These are phyloP conservation scores for Ophryocystis elektroscirrha DNA, from an alignment of 169 alveolate genomes.

Conservation along the genomic window DNA sequence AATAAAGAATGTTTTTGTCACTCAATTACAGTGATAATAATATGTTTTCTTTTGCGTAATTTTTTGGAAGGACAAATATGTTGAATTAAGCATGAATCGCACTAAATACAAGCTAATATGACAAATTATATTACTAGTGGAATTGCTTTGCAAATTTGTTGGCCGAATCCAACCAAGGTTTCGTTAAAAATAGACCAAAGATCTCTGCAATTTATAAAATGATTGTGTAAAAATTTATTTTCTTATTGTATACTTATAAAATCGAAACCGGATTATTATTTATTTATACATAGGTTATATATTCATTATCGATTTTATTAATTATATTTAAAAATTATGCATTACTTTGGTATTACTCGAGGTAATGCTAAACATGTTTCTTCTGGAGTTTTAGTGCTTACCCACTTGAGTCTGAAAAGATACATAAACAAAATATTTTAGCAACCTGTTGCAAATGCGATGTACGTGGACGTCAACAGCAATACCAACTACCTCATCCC, in stretches of 20 bases:
- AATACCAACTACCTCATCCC: conserved; percentile 52
- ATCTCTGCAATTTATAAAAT: background rate
- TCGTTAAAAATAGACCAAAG: conserved; percentile 66
- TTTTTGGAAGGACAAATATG: too few species aligned
- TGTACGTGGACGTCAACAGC: conserved; percentile 75
- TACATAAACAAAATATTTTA: conserved; percentile 1
- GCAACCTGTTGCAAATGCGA: conserved; percentile 49
- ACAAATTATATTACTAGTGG: conserved; percentile 10
- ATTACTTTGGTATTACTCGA: conserved; percentile 45
- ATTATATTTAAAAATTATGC: background rate
- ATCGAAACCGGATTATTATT: background rate
- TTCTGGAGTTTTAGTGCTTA: conserved; percentile 62
- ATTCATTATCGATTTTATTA: background rate
- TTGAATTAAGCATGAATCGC: too few species aligned
- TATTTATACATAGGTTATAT: background rate
- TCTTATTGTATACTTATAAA: background rate
- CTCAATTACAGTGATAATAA: too few species aligned
- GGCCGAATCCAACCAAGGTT: conserved; percentile 81
- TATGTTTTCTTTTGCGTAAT: too few species aligned
- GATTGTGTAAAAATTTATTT: background rate
- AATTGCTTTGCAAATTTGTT: conserved; percentile 63
- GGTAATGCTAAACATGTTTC: conserved; percentile 61
- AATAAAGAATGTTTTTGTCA: too few species aligned
- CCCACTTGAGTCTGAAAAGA: conserved; percentile 58
- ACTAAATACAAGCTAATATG: too few species aligned